A percentile compares a stretch with the other conserved stretches of the same genome.
These are phyloP conservation scores for Aeschynomene evenia DNA, from an alignment of 306 rosid genomes.

Conservation along the genomic window DNA sequence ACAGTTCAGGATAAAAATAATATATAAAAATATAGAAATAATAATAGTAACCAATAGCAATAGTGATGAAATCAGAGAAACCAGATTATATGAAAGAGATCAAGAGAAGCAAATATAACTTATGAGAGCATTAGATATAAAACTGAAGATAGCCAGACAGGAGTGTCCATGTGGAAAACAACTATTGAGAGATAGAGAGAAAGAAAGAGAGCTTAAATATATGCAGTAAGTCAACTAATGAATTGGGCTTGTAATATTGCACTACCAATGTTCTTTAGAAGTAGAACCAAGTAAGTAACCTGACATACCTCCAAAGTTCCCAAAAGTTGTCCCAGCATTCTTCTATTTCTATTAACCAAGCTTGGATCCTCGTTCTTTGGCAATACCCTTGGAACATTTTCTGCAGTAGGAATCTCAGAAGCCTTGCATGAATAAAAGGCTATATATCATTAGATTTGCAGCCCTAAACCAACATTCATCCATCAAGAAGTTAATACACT, in stretches of 20 bases:
- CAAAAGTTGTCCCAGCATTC: slow-evolving; percentile 96
- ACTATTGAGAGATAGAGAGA: not conserved
- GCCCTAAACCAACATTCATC: slow-evolving; percentile 8
- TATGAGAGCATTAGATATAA: not conserved
- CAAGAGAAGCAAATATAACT: not conserved
- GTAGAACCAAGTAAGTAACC: slow-evolving; percentile 2
- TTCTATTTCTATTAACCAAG: slow-evolving; percentile 83
- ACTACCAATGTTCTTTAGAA: not conserved
- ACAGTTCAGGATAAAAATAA: slow-evolving; percentile 19
- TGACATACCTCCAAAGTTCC: slow-evolving; percentile 86
- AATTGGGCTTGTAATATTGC: not conserved
- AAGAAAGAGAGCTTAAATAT: not conserved
- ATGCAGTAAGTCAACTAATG: not conserved
- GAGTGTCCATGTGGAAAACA: not conserved
- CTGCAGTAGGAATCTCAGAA: slow-evolving; percentile 57
- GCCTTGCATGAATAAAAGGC: slow-evolving; percentile 46
- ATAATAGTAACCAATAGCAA: not conserved
- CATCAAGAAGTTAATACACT: not conserved
- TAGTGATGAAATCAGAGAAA: not conserved
- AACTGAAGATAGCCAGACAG: not conserved
- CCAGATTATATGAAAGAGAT: not conserved
- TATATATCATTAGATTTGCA: slow-evolving; percentile 18
- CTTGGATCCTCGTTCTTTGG: slow-evolving; percentile 93
- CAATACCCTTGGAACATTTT: slow-evolving; percentile 78
- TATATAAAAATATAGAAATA: slow-evolving; percentile 20